These are phyloP conservation scores for Sutorius australiensis DNA, from an alignment of 768 basidiomycete species.

Conservation along the genomic window DNA sequence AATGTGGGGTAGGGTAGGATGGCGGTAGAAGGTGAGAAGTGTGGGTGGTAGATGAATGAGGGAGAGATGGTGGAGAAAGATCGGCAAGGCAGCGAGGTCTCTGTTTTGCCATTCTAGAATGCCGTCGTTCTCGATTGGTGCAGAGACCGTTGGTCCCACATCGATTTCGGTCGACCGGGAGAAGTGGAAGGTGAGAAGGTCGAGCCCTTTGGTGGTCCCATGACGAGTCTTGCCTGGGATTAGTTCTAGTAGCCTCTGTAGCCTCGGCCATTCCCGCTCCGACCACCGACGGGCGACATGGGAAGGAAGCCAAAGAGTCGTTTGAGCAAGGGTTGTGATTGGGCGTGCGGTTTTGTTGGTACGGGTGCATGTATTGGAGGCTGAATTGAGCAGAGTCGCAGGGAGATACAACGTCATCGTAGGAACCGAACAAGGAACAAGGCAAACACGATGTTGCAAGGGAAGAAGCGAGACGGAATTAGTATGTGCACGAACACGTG, in stretches of 20 bases:
- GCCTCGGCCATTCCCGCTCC: conserved; percentile 23
- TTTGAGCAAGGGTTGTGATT: conserved; percentile 29
- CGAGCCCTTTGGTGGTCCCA: neutral
- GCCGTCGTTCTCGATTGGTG: conserved; percentile 6
- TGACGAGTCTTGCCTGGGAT: neutral
- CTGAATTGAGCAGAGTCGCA: conserved; percentile 7
- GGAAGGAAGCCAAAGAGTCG: conserved; percentile 28
- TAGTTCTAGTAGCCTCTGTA: conserved; percentile 28
- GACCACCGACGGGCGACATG: conserved; percentile 23
- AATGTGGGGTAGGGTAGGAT: neutral
- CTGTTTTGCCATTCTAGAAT: neutral
- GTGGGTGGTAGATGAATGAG: conserved; percentile 1
- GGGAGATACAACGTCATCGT: conserved; percentile 1
- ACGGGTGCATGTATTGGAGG: conserved; percentile 27
- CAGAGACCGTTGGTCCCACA: neutral
- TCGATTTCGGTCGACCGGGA: neutral
- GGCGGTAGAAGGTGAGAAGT: conserved; percentile 12
- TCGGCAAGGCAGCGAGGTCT: conserved; percentile 7
- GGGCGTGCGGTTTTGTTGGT: conserved; percentile 25
- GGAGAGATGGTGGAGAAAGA: conserved; percentile 7
- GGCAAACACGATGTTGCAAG: neutral
- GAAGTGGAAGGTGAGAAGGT: neutral
- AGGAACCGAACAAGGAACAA: neutral
- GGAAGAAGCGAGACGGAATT: conserved; percentile 8
- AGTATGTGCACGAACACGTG: conserved; percentile 13